Evolutionary conservation across 1,284 basidiomycete genomes (phyloP), one percentile per base, ranked within the genome.

Genomic region (Trametes pubescens): DNA sequence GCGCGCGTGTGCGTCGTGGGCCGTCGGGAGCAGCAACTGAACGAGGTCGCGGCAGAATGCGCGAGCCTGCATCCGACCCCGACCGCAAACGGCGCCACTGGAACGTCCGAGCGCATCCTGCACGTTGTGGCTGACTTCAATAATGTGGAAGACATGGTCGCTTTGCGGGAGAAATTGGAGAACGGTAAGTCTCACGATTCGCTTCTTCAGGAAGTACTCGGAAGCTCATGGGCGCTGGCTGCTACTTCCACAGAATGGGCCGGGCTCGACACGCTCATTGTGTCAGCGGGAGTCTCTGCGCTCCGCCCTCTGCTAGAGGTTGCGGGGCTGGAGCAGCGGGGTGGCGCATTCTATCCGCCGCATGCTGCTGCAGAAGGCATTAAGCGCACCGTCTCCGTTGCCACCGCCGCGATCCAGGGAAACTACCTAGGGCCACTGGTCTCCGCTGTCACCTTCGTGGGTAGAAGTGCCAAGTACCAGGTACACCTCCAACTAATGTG

Each of bases 241-340:
- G 51, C 24, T 53, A 38, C 54, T n/a, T 21, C 35, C 21, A 1
- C 61, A 95, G 94, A 82, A 63, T 94, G 94, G 91, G 80, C 78
- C 4, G 93, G 94, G 14, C 69, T 97, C 3, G 95, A 98, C 74
- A 98, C 95, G 0, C 74, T 97, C 4, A 81, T 95, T 51, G 87
- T 98, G 59, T 86, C 88, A 58, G 95, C 95, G 8, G 96, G 96
- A 6, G 92, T 96, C 0, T 94, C 93, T 1, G 90, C 94, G 2
- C 82, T 95, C 1, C 86, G 86, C 51, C 92, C 95, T 0, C 77
- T 98, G 18, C 82, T 96, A 72, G 85, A 88, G 16, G 79, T 94
- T 5, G 90, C 93, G 11, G 89, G 89, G 0, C 81, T 88, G 5
- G 81, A 86, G 52, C 77, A 79, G 24, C 70, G 79, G 14, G 75